phyloP scores from a whole-genome alignment of 2,329 filamentous ascomycete species.

The Helicocarpus griseus region DNA sequence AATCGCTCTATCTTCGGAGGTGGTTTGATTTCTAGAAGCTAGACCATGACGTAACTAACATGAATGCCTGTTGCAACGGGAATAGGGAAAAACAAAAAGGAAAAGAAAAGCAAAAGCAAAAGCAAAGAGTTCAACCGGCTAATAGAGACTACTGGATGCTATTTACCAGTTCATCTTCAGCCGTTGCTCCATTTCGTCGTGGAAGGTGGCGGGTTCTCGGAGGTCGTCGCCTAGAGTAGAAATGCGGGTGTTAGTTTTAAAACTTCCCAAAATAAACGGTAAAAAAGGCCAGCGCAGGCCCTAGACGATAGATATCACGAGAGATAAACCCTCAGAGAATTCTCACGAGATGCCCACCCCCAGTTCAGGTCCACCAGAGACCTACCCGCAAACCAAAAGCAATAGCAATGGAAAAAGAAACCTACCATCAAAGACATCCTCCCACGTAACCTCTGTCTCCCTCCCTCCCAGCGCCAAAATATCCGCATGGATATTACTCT shows the following conservation, averaged over 20 bases:
- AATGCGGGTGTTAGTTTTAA: too few relatives aligned
- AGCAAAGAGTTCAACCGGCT: not conserved
- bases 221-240: constrained; percentile 52
- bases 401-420: constrained; percentile 14
- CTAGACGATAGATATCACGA: too few relatives aligned
- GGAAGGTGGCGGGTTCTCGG: constrained; percentile 61
- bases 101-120: not conserved
- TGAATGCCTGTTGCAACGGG: not conserved
- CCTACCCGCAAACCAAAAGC: not conserved
- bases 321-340: constrained; percentile 5
- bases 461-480: constrained; percentile 60
- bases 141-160: not conserved
- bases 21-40: too few relatives aligned
- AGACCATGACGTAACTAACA: constrained; percentile 3
- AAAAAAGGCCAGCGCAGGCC: too few relatives aligned
- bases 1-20: too few relatives aligned
- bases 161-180: constrained; percentile 57
- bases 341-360: not conserved
- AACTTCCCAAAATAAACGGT: too few relatives aligned
- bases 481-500: constrained; percentile 72
- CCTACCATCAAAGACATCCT: constrained; percentile 76
- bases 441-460: constrained; percentile 75
- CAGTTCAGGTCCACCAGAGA: not conserved
- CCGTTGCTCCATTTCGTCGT: constrained; percentile 90
- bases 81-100: not conserved